These are phyloP conservation scores for Epichloe festucae DNA, from an alignment of 2,329 filamentous ascomycete genomes.

Conservation along the genomic window DNA sequence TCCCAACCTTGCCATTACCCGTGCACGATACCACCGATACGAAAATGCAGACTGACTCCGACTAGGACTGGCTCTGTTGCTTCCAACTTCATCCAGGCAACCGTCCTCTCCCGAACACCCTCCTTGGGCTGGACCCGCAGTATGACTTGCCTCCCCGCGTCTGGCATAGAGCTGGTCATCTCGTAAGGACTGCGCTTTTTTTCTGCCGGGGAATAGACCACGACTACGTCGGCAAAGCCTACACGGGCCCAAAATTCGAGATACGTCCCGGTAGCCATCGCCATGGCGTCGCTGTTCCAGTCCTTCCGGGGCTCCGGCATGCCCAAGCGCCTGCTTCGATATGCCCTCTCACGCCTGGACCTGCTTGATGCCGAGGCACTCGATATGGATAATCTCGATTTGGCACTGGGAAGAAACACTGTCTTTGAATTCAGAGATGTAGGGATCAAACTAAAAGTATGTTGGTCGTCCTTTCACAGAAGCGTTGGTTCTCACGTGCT, in stretches of 20 bases:
- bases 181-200: constrained; percentile 12
- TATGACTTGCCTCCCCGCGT: constrained; percentile 22
- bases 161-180: constrained; percentile 22
- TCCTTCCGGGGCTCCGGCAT: constrained; percentile 56
- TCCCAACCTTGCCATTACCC: not conserved
- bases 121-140: constrained; percentile 11
- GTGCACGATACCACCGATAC: not conserved
- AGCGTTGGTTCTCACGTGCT: constrained; percentile 1
- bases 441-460: constrained; percentile 63
- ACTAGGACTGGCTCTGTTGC: not conserved
- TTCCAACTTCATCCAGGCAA: not conserved
- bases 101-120: not conserved
- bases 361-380: constrained; percentile 78
- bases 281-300: constrained; percentile 62
- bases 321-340: constrained; percentile 80
- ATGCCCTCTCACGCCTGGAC: constrained; percentile 70
- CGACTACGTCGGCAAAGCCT: not conserved
- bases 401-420: constrained; percentile 69
- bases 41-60: not conserved
- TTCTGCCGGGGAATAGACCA: constrained; percentile 3
- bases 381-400: constrained; percentile 74
- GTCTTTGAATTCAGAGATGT: constrained; percentile 81
- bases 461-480: constrained; percentile 10
- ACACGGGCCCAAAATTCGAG: not conserved
- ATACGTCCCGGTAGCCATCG: constrained; percentile 9